Evolutionary conservation across 352 stramenopile species (phyloP).

Genomic region (Thalassiosira exigua): DNA sequence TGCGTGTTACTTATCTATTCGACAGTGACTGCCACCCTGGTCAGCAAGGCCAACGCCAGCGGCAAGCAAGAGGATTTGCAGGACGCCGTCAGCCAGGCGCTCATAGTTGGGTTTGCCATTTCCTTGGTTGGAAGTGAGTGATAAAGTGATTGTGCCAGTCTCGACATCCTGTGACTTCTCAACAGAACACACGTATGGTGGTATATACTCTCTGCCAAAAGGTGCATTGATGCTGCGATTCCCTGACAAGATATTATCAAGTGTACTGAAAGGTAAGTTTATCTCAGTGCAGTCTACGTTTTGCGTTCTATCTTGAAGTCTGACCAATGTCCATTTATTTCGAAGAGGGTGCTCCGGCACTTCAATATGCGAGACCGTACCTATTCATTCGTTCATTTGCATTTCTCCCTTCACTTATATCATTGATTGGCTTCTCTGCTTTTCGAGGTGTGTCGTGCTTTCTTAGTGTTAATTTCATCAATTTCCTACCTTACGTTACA

Average conservation of each 20-base stretch:
- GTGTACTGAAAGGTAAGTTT: constrained; percentile 68
- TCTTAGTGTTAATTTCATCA: too few relatives aligned
- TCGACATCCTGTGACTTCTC: too few relatives aligned
- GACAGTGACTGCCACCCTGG: constrained; percentile 78
- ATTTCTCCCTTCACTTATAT: constrained; percentile 82
- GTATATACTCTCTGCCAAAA: too few relatives aligned
- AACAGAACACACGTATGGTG: too few relatives aligned
- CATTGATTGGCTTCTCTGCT: constrained; percentile 81
- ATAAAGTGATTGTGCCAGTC: too few relatives aligned
- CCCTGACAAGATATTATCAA: constrained; percentile 61
- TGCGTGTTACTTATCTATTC: too few relatives aligned
- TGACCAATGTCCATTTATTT: too few relatives aligned
- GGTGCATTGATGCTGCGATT: constrained; percentile 69
- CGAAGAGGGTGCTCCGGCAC: constrained; percentile 64
- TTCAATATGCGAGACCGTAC: constrained; percentile 82
- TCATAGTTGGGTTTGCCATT: constrained; percentile 78
- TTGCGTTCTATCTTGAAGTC: too few relatives aligned
- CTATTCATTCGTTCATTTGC: constrained; percentile 82
- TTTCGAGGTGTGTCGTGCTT: constrained; percentile 80
- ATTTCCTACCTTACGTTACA: too few relatives aligned
- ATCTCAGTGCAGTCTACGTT: too few relatives aligned
- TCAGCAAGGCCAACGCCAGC: constrained; percentile 76
- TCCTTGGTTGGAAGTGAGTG: constrained; percentile 70
- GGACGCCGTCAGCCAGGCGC: constrained; percentile 79
- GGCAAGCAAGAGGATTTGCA: constrained; percentile 72